Percentiles rank a stretch among this genome's conserved stretches.
Conservation (phyloP, 78 protist genomes). For the Chrysochromulina tobinii region DNA sequence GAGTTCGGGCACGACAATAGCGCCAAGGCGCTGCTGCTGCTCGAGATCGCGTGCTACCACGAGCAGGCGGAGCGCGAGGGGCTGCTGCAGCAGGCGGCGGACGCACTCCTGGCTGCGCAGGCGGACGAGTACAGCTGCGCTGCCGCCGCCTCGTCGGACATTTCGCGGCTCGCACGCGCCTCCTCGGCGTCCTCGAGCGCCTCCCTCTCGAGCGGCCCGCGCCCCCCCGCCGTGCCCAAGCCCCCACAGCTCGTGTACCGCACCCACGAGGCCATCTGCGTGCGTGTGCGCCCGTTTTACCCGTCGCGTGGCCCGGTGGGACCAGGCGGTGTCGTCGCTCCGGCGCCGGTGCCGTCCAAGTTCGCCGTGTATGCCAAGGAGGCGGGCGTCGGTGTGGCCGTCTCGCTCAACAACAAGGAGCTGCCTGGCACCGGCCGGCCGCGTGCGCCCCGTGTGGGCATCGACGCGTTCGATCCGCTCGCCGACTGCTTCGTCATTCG, state of each 20-base stretch:
- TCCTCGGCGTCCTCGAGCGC: no score
- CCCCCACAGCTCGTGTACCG: neutral
- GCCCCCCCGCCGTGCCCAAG: no score
- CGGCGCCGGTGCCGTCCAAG: neutral
- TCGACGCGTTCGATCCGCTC: neutral
- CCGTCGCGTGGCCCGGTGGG: neutral
- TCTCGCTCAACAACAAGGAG: neutral
- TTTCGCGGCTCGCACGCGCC: no score
- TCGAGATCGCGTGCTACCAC: neutral
- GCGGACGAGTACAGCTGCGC: neutral
- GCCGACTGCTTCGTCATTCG: neutral
- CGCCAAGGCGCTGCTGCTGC: neutral
- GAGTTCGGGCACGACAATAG: neutral
- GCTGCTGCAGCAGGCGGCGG: neutral
- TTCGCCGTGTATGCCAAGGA: neutral
- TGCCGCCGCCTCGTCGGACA: no score
- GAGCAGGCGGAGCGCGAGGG: neutral
- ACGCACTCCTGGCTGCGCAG: neutral
- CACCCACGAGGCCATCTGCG: neutral
- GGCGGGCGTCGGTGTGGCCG: neutral
- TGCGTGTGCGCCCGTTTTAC: neutral
- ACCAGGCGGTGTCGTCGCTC: no score
- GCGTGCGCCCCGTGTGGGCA: neutral
- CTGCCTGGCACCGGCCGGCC: neutral
- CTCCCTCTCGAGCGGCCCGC: no score